Conservation (phyloP, 169 alveolate species). For the Cryptosporidium bovis region DNA sequence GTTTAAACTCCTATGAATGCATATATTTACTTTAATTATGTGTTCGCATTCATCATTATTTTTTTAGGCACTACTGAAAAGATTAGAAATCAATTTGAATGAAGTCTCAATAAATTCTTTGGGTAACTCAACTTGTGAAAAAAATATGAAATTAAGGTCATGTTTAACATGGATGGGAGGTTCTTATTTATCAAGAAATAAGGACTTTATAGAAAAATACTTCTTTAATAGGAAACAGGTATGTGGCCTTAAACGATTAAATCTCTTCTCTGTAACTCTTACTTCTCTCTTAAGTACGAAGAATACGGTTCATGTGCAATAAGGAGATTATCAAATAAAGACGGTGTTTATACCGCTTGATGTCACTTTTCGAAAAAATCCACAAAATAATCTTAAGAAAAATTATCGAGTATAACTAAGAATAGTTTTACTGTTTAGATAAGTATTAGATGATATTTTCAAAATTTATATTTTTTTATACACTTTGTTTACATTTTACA, state of each 20-base stretch:
- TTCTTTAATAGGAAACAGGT: conserved; percentile 59
- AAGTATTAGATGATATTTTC: background rate
- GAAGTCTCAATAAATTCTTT: conserved; percentile 12
- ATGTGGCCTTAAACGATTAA: background rate
- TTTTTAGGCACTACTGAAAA: conserved; percentile 7
- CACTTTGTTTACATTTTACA: no score
- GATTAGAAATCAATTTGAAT: background rate
- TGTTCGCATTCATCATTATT: background rate
- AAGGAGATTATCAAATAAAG: conserved; percentile 30
- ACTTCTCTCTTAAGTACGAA: conserved; percentile 21
- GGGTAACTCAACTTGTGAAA: conserved; percentile 7
- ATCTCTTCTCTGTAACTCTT: background rate
- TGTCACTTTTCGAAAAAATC: background rate
- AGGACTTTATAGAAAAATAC: conserved; percentile 6
- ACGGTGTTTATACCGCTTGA: conserved; percentile 30
- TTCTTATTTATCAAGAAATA: conserved; percentile 16
- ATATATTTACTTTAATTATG: background rate
- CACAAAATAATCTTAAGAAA: no score
- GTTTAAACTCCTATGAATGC: background rate
- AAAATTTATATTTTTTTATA: no score
- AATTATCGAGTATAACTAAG: background rate
- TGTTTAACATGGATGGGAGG: conserved; percentile 72
- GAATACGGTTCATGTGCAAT: conserved; percentile 71
- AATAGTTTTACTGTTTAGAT: background rate
- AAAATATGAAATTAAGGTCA: conserved; percentile 14